These are phyloP conservation scores for Wakefieldia striispora DNA, from an alignment of 768 basidiomycete species.

Conservation along the genomic window DNA sequence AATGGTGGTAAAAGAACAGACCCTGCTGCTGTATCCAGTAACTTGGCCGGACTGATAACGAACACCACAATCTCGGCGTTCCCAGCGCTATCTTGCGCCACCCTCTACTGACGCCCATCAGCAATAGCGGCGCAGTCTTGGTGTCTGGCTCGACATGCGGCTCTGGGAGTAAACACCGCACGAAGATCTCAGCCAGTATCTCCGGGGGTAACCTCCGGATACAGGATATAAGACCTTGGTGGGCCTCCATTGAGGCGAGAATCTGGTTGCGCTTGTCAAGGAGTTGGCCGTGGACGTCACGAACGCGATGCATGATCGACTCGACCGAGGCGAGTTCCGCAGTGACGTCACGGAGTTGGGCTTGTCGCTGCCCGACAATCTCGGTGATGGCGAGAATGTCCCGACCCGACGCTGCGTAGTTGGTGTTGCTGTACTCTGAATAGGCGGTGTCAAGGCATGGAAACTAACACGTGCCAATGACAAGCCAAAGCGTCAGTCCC, in stretches of 20 bases:
- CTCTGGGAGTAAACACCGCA: conserved; percentile 32
- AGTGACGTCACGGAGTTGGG: conserved; percentile 14
- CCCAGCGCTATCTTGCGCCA: conserved; percentile 42
- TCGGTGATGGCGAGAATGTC: conserved; percentile 10
- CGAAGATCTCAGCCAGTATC: conserved; percentile 47
- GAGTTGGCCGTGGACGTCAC: conserved; percentile 7
- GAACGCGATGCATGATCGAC: conserved; percentile 12
- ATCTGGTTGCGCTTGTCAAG: conserved; percentile 13
- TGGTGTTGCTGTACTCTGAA: conserved; percentile 13
- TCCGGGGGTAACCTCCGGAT: conserved; percentile 44
- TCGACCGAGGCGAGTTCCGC: conserved; percentile 13
- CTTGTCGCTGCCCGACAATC: conserved; percentile 14
- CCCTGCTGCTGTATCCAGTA: conserved; percentile 7
- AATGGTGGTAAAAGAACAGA: conserved; percentile 14
- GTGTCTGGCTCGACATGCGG: conserved; percentile 23
- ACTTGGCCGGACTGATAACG: conserved; percentile 29
- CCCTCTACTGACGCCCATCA: conserved; percentile 39
- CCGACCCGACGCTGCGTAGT: conserved; percentile 12
- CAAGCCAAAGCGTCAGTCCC: background rate
- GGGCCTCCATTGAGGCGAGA: conserved; percentile 14
- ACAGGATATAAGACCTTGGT: conserved; percentile 22
- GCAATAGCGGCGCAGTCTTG: conserved; percentile 33
- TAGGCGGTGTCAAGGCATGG: conserved; percentile 17
- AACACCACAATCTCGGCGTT: conserved; percentile 48
- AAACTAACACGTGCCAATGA: conserved; percentile 1